phyloP scores from a whole-genome alignment of 805 yeast species.

The Metschnikowia hibisci region DNA sequence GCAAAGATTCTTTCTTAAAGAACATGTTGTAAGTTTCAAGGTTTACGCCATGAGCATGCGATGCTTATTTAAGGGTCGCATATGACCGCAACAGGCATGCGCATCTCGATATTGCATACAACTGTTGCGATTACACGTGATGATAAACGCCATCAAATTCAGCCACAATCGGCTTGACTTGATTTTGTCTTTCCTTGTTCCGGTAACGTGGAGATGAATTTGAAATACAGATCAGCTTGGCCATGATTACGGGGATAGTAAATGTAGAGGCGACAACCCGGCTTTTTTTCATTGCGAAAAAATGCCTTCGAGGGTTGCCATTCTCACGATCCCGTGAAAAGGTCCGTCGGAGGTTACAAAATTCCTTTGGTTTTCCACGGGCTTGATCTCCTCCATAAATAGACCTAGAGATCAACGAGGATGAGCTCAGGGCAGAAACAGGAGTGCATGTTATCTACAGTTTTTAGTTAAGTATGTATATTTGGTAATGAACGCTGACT shows the following conservation, averaged over 20 bases:
- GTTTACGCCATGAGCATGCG: not conserved
- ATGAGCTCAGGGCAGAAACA: conserved; percentile 23
- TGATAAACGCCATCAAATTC: not conserved
- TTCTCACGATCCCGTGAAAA: conserved; percentile 20
- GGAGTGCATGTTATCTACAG: conserved; percentile 14
- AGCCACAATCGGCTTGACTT: not conserved
- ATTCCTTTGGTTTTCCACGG: conserved; percentile 15
- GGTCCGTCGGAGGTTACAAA: conserved; percentile 16
- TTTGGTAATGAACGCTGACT: not conserved
- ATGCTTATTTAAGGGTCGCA: not conserved
- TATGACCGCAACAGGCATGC: not conserved
- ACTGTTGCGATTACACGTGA: conserved; percentile 10
- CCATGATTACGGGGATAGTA: not conserved
- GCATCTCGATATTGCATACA: not conserved
- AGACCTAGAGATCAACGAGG: conserved; percentile 19
- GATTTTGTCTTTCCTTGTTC: too few relatives aligned
- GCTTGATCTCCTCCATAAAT: conserved; percentile 22
- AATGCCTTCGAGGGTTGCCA: conserved; percentile 14
- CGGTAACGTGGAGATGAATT: too few relatives aligned
- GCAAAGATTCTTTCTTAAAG: conserved; percentile 1
- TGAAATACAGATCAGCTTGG: too few relatives aligned
- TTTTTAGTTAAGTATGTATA: not conserved
- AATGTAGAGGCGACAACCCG: conserved; percentile 18
- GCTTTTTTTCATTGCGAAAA: conserved; percentile 5
- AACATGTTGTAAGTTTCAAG: conserved; percentile 1